phyloP scores from a whole-genome alignment of 352 stramenopile species.

The Phytophthora meadii region DNA sequence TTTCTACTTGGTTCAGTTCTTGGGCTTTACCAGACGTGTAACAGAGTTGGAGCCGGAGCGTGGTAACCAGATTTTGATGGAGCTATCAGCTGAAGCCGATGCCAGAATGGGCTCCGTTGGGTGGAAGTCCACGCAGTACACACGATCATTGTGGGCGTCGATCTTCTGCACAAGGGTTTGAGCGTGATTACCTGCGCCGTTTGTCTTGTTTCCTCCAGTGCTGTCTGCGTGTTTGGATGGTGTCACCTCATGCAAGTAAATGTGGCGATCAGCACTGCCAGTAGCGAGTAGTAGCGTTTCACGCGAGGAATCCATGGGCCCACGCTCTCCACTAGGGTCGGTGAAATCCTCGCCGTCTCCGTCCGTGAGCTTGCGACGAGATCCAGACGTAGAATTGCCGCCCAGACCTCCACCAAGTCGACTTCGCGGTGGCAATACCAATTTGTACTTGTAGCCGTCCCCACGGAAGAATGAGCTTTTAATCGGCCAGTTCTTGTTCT shows the following conservation, averaged over 20 bases:
- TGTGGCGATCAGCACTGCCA: constrained; percentile 87
- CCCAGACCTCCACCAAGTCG: constrained; percentile 28
- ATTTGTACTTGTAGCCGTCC: constrained; percentile 89
- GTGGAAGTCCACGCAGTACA: constrained; percentile 92
- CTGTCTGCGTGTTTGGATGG: constrained; percentile 53
- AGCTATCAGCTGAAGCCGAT: constrained; percentile 85
- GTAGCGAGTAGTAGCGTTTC: constrained; percentile 86
- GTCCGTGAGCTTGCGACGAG: constrained; percentile 79
- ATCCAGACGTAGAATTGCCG: constrained; percentile 32
- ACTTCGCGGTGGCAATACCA: constrained; percentile 55
- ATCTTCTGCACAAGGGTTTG: constrained; percentile 85
- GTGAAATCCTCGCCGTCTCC: constrained; percentile 78
- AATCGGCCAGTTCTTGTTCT: constrained; percentile 93
- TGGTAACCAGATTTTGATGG: constrained; percentile 89
- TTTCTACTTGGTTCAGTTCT: constrained; percentile 48
- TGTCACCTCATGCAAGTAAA: constrained; percentile 89
- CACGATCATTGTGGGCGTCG: constrained; percentile 84
- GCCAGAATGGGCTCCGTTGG: constrained; percentile 86
- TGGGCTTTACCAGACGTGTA: constrained; percentile 62
- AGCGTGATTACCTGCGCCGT: constrained; percentile 39
- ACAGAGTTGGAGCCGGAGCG: constrained; percentile 51
- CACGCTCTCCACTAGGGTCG: constrained; percentile 49
- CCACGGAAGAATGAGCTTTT: constrained; percentile 91
- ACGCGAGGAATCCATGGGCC: constrained; percentile 48
- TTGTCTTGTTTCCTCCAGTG: constrained; percentile 22